Conservation (phyloP, 2,329 filamentous ascomycete genomes). For the Trichophaea hybrida region DNA sequence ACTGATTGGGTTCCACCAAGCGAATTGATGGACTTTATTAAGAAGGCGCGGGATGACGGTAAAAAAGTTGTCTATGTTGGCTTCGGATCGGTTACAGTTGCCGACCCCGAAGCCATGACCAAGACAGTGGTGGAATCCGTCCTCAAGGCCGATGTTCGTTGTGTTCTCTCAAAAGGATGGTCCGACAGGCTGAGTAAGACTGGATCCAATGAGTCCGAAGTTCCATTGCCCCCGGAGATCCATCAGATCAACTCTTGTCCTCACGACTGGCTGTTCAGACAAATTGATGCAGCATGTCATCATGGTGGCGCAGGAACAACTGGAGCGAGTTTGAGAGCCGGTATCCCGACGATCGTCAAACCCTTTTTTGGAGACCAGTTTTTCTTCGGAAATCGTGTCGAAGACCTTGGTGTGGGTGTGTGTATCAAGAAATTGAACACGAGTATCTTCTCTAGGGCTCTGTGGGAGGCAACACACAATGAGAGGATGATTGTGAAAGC, state of each 20-base stretch:
- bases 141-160: constrained; percentile 77
- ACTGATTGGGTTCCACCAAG: constrained; percentile 55
- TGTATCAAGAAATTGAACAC: constrained; percentile 80
- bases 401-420: constrained; percentile 85
- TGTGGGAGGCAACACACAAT: constrained; percentile 85
- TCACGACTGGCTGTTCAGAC: constrained; percentile 90
- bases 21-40: constrained; percentile 68
- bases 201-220: constrained; percentile 41
- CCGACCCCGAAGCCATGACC: constrained; percentile 75
- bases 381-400: constrained; percentile 81
- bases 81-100: constrained; percentile 90
- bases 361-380: constrained; percentile 98
- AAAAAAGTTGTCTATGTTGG: constrained; percentile 96
- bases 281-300: constrained; percentile 87
- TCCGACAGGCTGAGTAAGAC: constrained; percentile 53
- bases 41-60: constrained; percentile 60
- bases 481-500: constrained; percentile 87
- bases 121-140: constrained; percentile 89
- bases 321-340: constrained; percentile 77
- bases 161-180: constrained; percentile 93
- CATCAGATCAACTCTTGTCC: constrained; percentile 79
- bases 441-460: constrained; percentile 65
- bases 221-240: constrained; percentile 64
- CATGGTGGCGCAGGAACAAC: constrained; percentile 93
- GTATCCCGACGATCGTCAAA: constrained; percentile 83